Percentiles rank a stretch among this genome's conserved stretches.
phyloP scores from a whole-genome alignment of 108 stramenopile genomes.

The Phaeodactylum tricornutum region DNA sequence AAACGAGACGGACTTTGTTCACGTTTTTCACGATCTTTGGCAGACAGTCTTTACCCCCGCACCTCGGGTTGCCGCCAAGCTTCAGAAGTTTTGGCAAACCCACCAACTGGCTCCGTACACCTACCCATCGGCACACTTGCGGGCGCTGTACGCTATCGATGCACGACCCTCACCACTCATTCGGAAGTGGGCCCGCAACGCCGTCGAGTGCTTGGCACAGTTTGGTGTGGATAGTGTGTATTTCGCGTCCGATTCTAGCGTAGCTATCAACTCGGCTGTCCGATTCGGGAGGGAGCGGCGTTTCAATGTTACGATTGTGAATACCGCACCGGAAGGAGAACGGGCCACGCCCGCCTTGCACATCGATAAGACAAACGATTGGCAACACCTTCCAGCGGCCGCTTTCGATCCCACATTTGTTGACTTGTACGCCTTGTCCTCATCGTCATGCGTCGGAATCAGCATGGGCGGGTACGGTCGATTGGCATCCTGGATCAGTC shows the following conservation, averaged over 20 bases:
- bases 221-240: slow-evolving; percentile 12
- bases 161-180: not conserved
- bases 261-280: slow-evolving; percentile 2
- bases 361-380: slow-evolving; percentile 7
- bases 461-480: slow-evolving; percentile 27
- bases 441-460: slow-evolving; percentile 12
- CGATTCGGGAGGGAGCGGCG: not conserved
- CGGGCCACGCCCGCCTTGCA: slow-evolving; percentile 3
- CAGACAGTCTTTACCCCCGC: slow-evolving; percentile 21
- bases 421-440: slow-evolving; percentile 26
- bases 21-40: slow-evolving; percentile 24
- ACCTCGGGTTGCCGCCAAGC: slow-evolving; percentile 2
- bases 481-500: slow-evolving; percentile 13
- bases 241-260: slow-evolving; percentile 28
- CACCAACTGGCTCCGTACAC: slow-evolving; percentile 13
- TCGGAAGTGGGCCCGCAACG: slow-evolving; percentile 13
- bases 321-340: not conserved
- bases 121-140: slow-evolving; percentile 21
- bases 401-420: slow-evolving; percentile 33
- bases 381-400: slow-evolving; percentile 7
- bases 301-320: not conserved
- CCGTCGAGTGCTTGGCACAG: slow-evolving; percentile 13
- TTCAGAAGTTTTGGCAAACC: slow-evolving; percentile 1
- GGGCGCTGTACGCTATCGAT: slow-evolving; percentile 24
- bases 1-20: slow-evolving; percentile 2